Base-by-base conservation (phyloP, 176 grass and related monocot species). In the Juncus inflexus region DNA sequence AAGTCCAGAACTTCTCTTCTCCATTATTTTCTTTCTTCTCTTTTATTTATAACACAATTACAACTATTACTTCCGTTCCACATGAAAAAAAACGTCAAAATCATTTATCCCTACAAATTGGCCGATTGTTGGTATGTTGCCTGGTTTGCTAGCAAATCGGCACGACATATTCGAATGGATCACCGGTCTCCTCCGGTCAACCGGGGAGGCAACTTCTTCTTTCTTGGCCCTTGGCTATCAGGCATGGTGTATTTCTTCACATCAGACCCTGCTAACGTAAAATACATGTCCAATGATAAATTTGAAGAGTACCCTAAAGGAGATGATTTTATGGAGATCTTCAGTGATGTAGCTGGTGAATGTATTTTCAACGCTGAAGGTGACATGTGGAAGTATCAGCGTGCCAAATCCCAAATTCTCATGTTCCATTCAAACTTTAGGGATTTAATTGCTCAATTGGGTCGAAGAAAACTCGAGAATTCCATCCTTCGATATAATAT, bases 321-420 rank as follows among this genome's bases (percentile, higher is more conserved):
- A 3, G 61, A 76, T 0, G 88, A 87, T 39, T 91, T 73, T 77
- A 50, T 72, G 3, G 56, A 61, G 8, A 91, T 87, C 72, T 87
- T 91, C 77, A 1, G 19, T 28, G 84, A 91, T 66, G 54, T 86
- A 35, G 67, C 86, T 3, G 88, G 88, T 70, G 62, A 53, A 49
- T 83, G 88, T 47, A 91, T 91, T 73, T 91, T 91, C 64, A 91
- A 84, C 80, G 72, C 88, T 11, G 88, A 91, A 57, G 84, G 80
- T 3, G 88, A 91, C 7, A 40, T 61, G 19, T 91, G 88, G 88
- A 74, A 78, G 60, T 47, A 42, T 35, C 88, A 91, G 77, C 69
- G 80, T 0, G 49, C 42, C 61, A 75, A 67, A 69, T 60, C 77
- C 0, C 88, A 91, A 60, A 41, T 80, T 15, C 45, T 84, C 15